Evolutionary conservation across 2,329 filamentous ascomycete species (phyloP).

Genomic region (Pseudogymnoascus sp.): DNA sequence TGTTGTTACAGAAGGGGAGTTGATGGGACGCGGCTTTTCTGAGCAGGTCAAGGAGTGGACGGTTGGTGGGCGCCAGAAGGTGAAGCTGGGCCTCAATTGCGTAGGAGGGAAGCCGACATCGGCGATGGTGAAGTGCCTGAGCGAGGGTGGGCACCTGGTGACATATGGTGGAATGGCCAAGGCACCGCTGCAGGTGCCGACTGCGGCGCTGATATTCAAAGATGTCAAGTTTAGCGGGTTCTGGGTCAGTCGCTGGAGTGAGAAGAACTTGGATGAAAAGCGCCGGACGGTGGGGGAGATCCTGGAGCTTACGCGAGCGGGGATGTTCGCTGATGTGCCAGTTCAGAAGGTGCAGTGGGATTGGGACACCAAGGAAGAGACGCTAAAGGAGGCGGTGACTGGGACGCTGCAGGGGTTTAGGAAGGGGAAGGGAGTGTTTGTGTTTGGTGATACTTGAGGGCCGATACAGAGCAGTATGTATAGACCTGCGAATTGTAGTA

Average conservation of each 20-base stretch:
- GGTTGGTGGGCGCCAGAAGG: constrained; percentile 57
- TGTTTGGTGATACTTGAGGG: constrained; percentile 52
- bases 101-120: constrained; percentile 83
- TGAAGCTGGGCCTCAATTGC: constrained; percentile 81
- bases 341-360: constrained; percentile 77
- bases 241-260: constrained; percentile 88
- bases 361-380: constrained; percentile 65
- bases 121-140: constrained; percentile 66
- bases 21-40: constrained; percentile 36
- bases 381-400: constrained; percentile 66
- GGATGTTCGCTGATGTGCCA: constrained; percentile 75
- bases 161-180: constrained; percentile 95
- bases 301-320: constrained; percentile 61
- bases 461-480: constrained; percentile 17
- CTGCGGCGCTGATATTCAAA: constrained; percentile 86
- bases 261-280: constrained; percentile 64
- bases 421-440: constrained; percentile 81
- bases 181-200: constrained; percentile 73
- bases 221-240: constrained; percentile 84
- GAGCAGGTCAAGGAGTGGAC: constrained; percentile 53
- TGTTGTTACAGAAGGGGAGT: constrained; percentile 40
- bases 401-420: constrained; percentile 78
- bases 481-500: not conserved
- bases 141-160: constrained; percentile 64
- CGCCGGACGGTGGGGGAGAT: constrained; percentile 77